phyloP scores from a whole-genome alignment of 345 rosid genomes.

The Lumnitzera racemosa region DNA sequence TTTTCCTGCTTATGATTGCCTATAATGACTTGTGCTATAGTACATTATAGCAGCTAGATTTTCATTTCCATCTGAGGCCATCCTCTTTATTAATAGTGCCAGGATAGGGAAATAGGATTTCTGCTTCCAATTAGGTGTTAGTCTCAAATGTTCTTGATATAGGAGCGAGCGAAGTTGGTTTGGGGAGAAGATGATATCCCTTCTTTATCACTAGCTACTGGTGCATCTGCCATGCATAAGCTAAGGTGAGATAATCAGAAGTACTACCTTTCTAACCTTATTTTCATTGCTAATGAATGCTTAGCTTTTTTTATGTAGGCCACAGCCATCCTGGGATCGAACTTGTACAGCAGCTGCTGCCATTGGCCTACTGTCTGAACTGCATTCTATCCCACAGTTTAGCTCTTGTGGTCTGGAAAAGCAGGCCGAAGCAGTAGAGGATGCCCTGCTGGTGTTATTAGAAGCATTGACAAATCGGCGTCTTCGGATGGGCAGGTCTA shows the following conservation, averaged over 20 bases:
- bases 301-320: constrained; percentile 33
- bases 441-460: constrained; percentile 49
- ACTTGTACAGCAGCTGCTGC: constrained; percentile 97
- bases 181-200: constrained; percentile 78
- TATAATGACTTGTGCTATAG: too few relatives aligned
- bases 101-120: background rate
- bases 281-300: too few relatives aligned
- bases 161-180: constrained; percentile 66
- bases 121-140: background rate
- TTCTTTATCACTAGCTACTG: constrained; percentile 63
- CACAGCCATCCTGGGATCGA: constrained; percentile 97
- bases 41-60: too few relatives aligned
- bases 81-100: too few relatives aligned
- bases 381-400: constrained; percentile 53
- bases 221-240: constrained; percentile 90
- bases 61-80: too few relatives aligned
- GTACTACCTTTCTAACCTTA: too few relatives aligned
- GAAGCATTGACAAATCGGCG: constrained; percentile 74
- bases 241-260: constrained; percentile 48
- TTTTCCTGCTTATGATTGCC: background rate
- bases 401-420: constrained; percentile 42
- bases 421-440: constrained; percentile 62
- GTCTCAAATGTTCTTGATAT: constrained; percentile 2
- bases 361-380: constrained; percentile 60
- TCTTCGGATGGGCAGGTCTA: constrained; percentile 90